phyloP scores from a whole-genome alignment of 495 filamentous ascomycete species.

The Penicillium cataractarum region DNA sequence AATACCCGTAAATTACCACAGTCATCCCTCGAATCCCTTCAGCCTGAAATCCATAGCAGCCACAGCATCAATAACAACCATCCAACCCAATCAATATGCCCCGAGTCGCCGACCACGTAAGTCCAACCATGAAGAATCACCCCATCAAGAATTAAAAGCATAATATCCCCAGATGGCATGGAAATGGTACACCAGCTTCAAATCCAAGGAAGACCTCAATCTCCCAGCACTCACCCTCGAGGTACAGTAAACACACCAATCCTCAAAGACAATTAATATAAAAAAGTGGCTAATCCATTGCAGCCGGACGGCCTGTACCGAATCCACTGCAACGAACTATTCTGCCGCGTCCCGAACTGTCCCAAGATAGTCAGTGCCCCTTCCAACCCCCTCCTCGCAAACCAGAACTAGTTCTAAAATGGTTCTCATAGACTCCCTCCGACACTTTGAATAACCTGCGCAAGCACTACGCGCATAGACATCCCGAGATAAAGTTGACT shows the following conservation, averaged over 20 bases:
- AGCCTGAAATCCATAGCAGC: not conserved
- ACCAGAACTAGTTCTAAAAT: not conserved
- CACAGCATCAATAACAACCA: not conserved
- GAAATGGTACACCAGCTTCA: not conserved
- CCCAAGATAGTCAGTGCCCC: not conserved
- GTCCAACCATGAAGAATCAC: not conserved
- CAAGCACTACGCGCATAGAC: not conserved
- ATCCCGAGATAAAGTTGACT: not conserved
- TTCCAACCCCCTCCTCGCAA: not conserved
- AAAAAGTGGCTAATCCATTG: not conserved
- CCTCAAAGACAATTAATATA: not conserved
- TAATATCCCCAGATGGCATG: not conserved
- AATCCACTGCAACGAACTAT: not conserved
- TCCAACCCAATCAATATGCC: not conserved
- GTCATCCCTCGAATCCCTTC: not conserved
- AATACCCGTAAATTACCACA: not conserved
- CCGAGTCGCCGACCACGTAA: not conserved
- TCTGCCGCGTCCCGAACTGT: not conserved
- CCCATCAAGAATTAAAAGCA: not conserved
- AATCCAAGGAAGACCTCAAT: not conserved
- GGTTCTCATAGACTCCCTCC: not conserved
- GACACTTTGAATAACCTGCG: not conserved
- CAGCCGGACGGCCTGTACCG: not conserved
- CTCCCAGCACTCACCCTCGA: not conserved
- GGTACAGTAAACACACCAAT: not conserved